Evolutionary conservation across 2,329 filamentous ascomycete genomes (phyloP), one percentile per base, ranked within the genome.

Genomic region (Exserohilum rostratum): DNA sequence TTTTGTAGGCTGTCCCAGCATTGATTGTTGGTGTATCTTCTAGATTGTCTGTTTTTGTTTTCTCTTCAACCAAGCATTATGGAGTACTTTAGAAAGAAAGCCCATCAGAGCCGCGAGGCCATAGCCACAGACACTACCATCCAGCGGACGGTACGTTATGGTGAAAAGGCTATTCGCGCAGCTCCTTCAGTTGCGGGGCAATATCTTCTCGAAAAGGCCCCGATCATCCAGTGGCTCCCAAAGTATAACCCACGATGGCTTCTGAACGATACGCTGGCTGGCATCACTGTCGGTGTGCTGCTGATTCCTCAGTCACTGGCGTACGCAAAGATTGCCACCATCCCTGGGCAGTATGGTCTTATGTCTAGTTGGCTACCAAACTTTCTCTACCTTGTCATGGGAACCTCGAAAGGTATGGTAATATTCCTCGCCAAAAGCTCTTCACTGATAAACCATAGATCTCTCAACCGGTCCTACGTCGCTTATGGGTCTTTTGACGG

Each of bases 351-450:
- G 83, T 11, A 96, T 85, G 93, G 93, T 39, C 91, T 96, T 12
- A 76, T 96, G 64, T 83, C 96, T 53, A 97, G 97, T 76, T 98
- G 93, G 93, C 75, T 98, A 95, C 73, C 93, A 88, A 46, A 97
- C 91, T 4, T 97, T 90, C 13, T 98, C 71, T 93, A 97, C 76
- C 97, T 97, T 69, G 96, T 95, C n/a, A 97, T 98, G 60, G 93
- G 93, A 5, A 89, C 91, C 79, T 72, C 67, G 1, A 61, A 64
- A 45, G 71, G 71, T 70, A 54, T 12, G 61, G 39, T 2, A 5
- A 6, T 15, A 5, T 12, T 5, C 12, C 7, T 34, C 6, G 11
- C n/a, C 45, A 31, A 4, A 17, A 38, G 13, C 6, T 4, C 60
- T 15, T 31, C 40, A 62, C 90, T 69, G n/a, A 71, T 43, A 15